Conservation (phyloP, 805 yeast genomes). For the Wickerhamiella azymoides region DNA sequence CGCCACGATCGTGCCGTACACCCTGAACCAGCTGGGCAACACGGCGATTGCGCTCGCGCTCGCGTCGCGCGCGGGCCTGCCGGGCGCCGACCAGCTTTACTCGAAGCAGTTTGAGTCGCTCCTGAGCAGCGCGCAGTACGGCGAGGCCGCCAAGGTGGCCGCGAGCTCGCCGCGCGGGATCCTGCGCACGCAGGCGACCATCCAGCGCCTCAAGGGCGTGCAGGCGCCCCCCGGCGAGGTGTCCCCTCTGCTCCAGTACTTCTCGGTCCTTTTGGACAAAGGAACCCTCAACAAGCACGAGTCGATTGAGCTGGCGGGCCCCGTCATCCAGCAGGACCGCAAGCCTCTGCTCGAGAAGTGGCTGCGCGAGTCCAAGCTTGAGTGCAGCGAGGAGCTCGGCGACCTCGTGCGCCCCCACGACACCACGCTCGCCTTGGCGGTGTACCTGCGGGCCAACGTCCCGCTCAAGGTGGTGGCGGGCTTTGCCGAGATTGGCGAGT, state of each 20-base stretch:
- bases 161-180: slow-evolving; percentile 73
- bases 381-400: slow-evolving; percentile 93
- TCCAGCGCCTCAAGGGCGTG: slow-evolving; percentile 76
- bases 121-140: slow-evolving; percentile 72
- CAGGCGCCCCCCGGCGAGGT: slow-evolving; percentile 91
- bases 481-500: slow-evolving; percentile 90
- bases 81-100: slow-evolving; percentile 92
- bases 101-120: slow-evolving; percentile 80
- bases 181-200: slow-evolving; percentile 86
- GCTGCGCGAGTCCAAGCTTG: slow-evolving; percentile 88
- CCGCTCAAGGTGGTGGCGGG: slow-evolving; percentile 84
- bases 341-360: slow-evolving; percentile 89
- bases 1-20: slow-evolving; percentile 76
- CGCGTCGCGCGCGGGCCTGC: slow-evolving; percentile 90
- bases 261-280: slow-evolving; percentile 79
- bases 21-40: slow-evolving; percentile 72
- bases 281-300: slow-evolving; percentile 88
- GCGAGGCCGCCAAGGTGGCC: slow-evolving; percentile 90
- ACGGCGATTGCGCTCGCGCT: slow-evolving; percentile 74
- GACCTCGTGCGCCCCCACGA: slow-evolving; percentile 87
- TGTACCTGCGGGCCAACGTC: slow-evolving; percentile 68
- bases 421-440: slow-evolving; percentile 73
- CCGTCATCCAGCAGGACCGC: slow-evolving; percentile 90
- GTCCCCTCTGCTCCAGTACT: slow-evolving; percentile 86
- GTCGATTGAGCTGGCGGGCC: slow-evolving; percentile 87